Evolutionary conservation across 192 early-diverging fungal species (phyloP).

Genomic region (Cetraspora pellucida): DNA sequence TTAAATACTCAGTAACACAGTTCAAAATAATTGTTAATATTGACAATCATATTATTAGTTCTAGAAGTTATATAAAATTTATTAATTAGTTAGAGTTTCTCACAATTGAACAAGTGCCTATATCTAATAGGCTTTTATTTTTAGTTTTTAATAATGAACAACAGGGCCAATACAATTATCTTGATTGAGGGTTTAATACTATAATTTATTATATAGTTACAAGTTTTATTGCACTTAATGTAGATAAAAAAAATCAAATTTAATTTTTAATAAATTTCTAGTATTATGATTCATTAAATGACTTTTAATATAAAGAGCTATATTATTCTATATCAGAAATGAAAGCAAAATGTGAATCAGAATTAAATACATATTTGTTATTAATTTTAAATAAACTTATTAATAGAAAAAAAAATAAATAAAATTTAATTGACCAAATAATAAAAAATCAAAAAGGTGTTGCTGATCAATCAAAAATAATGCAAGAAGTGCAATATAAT

Average conservation of each 20-base stretch:
- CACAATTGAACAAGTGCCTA: not conserved
- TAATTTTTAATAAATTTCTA: not conserved
- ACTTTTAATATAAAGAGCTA: not conserved
- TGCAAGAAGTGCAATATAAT: not conserved
- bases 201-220: constrained; percentile 12
- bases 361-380: not conserved
- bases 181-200: constrained; percentile 11
- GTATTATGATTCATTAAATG: not conserved
- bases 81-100: not conserved
- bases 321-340: constrained; percentile 11
- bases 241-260: not conserved
- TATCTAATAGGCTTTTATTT: not conserved
- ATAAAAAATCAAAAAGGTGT: not conserved
- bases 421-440: not conserved
- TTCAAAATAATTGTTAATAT: constrained; percentile 11
- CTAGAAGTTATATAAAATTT: not conserved
- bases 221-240: constrained; percentile 5
- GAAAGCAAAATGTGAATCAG: not conserved
- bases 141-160: constrained; percentile 11
- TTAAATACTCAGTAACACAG: constrained; percentile 4
- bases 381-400: not conserved
- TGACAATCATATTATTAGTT: constrained; percentile 5
- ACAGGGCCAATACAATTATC: constrained; percentile 16
- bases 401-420: not conserved
- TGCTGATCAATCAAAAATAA: not conserved